A percentile compares a stretch with the other conserved stretches of the same genome.
These are phyloP conservation scores for Hanseniaspora sp. DNA, from an alignment of 1,139 yeast genomes.

Conservation along the genomic window DNA sequence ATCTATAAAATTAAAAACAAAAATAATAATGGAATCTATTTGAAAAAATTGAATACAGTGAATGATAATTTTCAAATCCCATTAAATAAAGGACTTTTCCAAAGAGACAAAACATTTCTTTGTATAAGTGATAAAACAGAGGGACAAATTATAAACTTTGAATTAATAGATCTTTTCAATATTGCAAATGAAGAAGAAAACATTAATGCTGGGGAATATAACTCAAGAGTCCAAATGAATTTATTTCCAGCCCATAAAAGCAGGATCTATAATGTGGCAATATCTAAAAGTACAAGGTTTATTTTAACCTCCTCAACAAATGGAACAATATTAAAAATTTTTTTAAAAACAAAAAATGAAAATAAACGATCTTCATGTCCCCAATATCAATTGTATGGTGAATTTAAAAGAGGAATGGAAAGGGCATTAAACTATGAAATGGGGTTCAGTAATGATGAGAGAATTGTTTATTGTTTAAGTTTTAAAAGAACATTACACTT, in stretches of 20 bases:
- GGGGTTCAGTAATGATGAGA: constrained; percentile 68
- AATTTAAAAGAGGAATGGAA: constrained; percentile 82
- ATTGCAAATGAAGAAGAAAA: neutral
- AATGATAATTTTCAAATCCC: neutral
- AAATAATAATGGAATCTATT: neutral
- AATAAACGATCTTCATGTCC: constrained; percentile 46
- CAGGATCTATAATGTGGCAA: constrained; percentile 48
- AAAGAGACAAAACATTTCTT: neutral
- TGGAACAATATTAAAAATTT: constrained; percentile 58
- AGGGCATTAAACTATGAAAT: constrained; percentile 70
- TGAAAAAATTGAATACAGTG: neutral
- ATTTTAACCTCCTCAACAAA: constrained; percentile 73
- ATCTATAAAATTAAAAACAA: constrained; percentile 2
- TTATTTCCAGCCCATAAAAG: constrained; percentile 70
- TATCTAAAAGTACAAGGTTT: constrained; percentile 54
- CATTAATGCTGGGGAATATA: neutral
- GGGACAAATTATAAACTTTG: constrained; percentile 3
- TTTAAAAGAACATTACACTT: constrained; percentile 85
- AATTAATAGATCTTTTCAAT: neutral
- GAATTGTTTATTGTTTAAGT: constrained; percentile 69
- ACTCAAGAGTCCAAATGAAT: constrained; percentile 17
- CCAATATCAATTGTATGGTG: constrained; percentile 57
- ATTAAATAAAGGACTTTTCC: neutral
- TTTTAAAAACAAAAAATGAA: constrained; percentile 63
- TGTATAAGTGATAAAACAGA: constrained; percentile 1